Evolutionary conservation across 257 asterid genomes (phyloP).

Genomic region (Scutellaria minor): DNA sequence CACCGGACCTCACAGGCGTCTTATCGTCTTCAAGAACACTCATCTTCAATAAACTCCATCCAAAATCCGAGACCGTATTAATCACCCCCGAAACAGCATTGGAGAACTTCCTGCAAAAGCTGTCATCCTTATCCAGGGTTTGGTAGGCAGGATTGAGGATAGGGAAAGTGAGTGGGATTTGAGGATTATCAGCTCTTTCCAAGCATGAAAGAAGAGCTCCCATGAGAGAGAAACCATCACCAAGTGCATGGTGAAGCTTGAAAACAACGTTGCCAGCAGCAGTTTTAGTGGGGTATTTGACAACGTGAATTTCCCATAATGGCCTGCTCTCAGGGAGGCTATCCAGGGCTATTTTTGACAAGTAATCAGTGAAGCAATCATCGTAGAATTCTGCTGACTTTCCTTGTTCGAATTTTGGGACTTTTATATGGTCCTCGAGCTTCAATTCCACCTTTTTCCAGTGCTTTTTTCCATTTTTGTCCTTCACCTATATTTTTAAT

Average conservation of each 20-base stretch:
- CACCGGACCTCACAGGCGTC: constrained; percentile 69
- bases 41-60: constrained; percentile 68
- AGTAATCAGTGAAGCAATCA: constrained; percentile 45
- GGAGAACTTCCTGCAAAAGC: constrained; percentile 11
- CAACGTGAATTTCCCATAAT: constrained; percentile 74
- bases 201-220: constrained; percentile 82
- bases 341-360: constrained; percentile 54
- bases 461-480: constrained; percentile 50
- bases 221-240: constrained; percentile 78
- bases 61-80: constrained; percentile 57
- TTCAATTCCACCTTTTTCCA: constrained; percentile 70
- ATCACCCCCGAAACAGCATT: constrained; percentile 22
- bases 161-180: constrained; percentile 59
- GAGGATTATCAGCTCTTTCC: constrained; percentile 62
- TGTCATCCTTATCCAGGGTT: not conserved
- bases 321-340: constrained; percentile 50
- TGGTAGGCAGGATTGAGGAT: constrained; percentile 23
- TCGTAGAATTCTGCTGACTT: constrained; percentile 52
- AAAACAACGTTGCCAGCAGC: constrained; percentile 54
- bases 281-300: constrained; percentile 58
- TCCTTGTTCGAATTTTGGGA: constrained; percentile 45
- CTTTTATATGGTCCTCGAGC: constrained; percentile 47
- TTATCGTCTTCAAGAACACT: constrained; percentile 49
- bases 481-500: constrained; percentile 56
- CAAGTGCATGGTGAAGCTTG: constrained; percentile 76